Evolutionary conservation across 1,284 basidiomycete genomes (phyloP).

Genomic region (Ganoderma meredithae): DNA sequence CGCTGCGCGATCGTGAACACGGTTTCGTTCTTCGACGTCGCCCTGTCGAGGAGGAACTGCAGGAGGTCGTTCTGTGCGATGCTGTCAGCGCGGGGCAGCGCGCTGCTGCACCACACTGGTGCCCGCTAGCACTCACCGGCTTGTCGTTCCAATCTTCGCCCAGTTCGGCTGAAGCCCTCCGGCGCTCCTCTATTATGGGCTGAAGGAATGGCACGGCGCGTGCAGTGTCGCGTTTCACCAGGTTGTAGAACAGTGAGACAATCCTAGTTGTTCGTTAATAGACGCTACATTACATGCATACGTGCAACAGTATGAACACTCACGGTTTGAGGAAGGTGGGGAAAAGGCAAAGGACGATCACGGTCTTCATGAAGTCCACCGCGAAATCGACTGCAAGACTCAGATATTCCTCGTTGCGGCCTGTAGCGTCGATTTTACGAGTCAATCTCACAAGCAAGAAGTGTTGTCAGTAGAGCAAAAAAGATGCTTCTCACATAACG

Average conservation of each 20-base stretch:
- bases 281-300: neutral
- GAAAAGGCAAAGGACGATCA: constrained; percentile 17
- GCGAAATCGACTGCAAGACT: constrained; percentile 22
- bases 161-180: neutral
- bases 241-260: neutral
- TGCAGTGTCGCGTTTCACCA: neutral
- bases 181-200: neutral
- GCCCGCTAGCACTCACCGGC: neutral
- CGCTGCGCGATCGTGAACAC: neutral
- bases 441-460: neutral
- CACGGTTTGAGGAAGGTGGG: constrained; percentile 12
- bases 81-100: too few species aligned
- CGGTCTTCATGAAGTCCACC: constrained; percentile 20
- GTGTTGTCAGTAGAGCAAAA: too few species aligned
- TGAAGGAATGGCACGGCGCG: neutral
- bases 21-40: neutral
- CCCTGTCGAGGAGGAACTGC: neutral
- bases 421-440: neutral
- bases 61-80: neutral
- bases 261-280: neutral
- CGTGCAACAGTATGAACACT: neutral
- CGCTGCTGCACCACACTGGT: neutral
- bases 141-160: constrained; percentile 2
- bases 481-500: constrained; percentile 41
- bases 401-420: constrained; percentile 25